phyloP scores from a whole-genome alignment of 805 yeast genomes.

The Ogataea paradorogensis region DNA sequence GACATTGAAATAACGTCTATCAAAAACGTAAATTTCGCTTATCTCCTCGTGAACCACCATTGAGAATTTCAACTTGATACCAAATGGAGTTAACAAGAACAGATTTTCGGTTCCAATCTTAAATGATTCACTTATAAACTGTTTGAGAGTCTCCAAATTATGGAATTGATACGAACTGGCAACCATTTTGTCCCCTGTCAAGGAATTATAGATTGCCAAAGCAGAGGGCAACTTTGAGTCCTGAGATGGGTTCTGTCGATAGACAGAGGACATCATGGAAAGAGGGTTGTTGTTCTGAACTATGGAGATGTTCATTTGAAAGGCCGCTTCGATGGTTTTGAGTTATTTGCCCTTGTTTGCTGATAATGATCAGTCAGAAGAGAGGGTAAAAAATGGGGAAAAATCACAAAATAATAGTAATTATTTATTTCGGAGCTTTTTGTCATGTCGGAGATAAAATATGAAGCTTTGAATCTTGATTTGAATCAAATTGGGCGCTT shows the following conservation, averaged over 20 bases:
- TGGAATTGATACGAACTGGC: constrained; percentile 40
- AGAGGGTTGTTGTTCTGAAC: constrained; percentile 23
- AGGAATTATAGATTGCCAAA: constrained; percentile 38
- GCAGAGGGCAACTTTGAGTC: constrained; percentile 21
- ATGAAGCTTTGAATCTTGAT: constrained; percentile 23
- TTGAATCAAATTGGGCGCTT: constrained; percentile 8
- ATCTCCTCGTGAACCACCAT: constrained; percentile 46
- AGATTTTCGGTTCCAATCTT: constrained; percentile 39
- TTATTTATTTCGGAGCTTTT: neutral
- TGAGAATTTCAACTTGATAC: constrained; percentile 55
- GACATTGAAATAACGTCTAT: constrained; percentile 51
- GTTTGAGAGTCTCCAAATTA: constrained; percentile 41
- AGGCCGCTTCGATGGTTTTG: neutral
- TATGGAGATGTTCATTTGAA: constrained; percentile 19
- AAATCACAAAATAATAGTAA: neutral
- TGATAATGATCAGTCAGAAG: constrained; percentile 9
- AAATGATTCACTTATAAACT: constrained; percentile 40
- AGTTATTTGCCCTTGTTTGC: constrained; percentile 9
- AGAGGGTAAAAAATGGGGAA: constrained; percentile 9
- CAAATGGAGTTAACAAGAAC: constrained; percentile 62
- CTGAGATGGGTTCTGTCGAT: constrained; percentile 16
- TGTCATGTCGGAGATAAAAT: constrained; percentile 18
- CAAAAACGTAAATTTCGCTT: constrained; percentile 59
- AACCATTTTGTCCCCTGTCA: constrained; percentile 39
- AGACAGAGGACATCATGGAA: constrained; percentile 29